These are phyloP conservation scores for Cercophora scortea DNA, from an alignment of 495 filamentous ascomycete species.

Conservation along the genomic window DNA sequence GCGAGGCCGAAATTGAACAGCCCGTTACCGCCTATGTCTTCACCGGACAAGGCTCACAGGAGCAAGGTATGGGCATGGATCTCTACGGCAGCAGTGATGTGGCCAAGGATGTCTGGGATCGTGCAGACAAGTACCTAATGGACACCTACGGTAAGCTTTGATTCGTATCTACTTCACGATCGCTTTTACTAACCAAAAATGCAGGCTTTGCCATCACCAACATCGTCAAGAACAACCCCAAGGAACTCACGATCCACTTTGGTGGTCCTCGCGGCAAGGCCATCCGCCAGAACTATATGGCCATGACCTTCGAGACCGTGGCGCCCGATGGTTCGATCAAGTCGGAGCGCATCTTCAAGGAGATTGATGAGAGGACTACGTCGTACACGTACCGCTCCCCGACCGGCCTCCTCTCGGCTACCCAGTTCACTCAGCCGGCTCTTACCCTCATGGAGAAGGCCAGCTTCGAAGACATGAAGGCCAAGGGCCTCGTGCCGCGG, in stretches of 20 bases:
- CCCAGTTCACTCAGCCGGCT: conserved; percentile 96
- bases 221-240: conserved; percentile 98
- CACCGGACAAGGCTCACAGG: conserved; percentile 95
- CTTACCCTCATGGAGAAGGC: conserved; percentile 99
- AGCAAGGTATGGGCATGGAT: conserved; percentile 99
- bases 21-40: conserved; percentile 97
- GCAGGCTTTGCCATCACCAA: conserved; percentile 89
- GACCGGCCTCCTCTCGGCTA: conserved; percentile 90
- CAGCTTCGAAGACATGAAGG: conserved; percentile 97
- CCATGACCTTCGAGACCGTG: conserved; percentile 98
- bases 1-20: conserved; percentile 97
- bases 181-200: conserved; percentile 29
- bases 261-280: conserved; percentile 94
- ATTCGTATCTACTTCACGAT: not conserved
- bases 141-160: conserved; percentile 82
- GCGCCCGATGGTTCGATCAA: conserved; percentile 84
- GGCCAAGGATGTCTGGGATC: conserved; percentile 95
- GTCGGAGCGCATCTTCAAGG: conserved; percentile 99
- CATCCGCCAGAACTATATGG: conserved; percentile 98
- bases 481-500: conserved; percentile 89
- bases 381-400: conserved; percentile 97
- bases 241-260: conserved; percentile 97
- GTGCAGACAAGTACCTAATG: conserved; percentile 94
- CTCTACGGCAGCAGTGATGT: conserved; percentile 87
- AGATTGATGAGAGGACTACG: conserved; percentile 80